Percentiles rank a stretch among this genome's conserved stretches.
Evolutionary conservation across 257 asterid genomes (phyloP).

Genomic region (Craterostigma plantagineum): DNA sequence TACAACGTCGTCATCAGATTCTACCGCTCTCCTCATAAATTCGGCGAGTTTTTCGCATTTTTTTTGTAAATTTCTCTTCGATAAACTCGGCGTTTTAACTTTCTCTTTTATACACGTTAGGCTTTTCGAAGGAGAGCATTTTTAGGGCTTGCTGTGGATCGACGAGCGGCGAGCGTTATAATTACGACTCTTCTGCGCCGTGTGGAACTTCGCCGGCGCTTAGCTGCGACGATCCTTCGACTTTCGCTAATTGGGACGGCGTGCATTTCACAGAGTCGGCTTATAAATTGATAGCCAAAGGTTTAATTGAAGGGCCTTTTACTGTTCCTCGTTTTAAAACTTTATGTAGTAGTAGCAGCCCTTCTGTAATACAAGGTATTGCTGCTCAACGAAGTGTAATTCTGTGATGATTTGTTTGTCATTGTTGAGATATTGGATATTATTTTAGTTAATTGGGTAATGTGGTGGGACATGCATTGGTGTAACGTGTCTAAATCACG

Average conservation of each 20-base stretch:
- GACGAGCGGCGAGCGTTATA: slow-evolving; percentile 18
- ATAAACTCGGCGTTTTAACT: neutral
- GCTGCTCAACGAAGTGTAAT: no score
- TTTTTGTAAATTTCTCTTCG: no score
- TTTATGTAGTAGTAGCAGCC: no score
- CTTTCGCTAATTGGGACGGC: slow-evolving; percentile 21
- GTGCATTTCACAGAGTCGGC: slow-evolving; percentile 27
- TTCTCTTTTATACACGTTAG: slow-evolving; percentile 8
- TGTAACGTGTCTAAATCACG: no score
- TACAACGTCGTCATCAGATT: slow-evolving; percentile 24
- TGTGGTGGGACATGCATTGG: no score
- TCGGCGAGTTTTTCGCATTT: slow-evolving; percentile 10
- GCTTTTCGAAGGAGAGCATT: slow-evolving; percentile 11
- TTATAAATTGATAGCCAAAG: slow-evolving; percentile 12
- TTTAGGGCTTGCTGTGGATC: slow-evolving; percentile 25
- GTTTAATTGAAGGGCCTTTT: slow-evolving; percentile 10
- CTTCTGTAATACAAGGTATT: no score
- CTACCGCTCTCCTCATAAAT: slow-evolving; percentile 10
- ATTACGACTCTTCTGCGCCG: neutral
- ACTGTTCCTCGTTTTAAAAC: slow-evolving; percentile 2
- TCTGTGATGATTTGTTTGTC: no score
- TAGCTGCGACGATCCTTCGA: slow-evolving; percentile 17
- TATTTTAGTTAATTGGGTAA: no score
- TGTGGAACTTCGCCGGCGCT: slow-evolving; percentile 9
- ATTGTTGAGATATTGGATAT: no score